A percentile compares a stretch with the other conserved stretches of the same genome.
These are phyloP conservation scores for Sporobolomyces phaffii DNA, from an alignment of 768 basidiomycete species.

Conservation along the genomic window DNA sequence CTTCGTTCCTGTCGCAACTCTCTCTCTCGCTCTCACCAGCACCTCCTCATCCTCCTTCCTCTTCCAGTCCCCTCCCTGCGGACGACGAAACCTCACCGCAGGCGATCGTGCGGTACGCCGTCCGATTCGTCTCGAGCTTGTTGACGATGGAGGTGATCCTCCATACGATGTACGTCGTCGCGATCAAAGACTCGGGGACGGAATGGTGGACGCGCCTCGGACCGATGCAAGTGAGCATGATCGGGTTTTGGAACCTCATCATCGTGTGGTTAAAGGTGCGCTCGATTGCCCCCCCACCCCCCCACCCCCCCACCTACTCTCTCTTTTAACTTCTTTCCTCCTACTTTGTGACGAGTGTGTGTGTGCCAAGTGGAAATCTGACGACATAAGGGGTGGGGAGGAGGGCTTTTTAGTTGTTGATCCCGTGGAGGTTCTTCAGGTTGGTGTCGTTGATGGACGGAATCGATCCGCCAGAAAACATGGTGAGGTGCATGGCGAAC, in stretches of 20 bases:
- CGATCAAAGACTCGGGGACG: slow-evolving; percentile 67
- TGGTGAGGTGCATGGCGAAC: slow-evolving; percentile 97
- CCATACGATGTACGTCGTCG: slow-evolving; percentile 94
- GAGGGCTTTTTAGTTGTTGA: slow-evolving; percentile 58
- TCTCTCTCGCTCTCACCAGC: background rate
- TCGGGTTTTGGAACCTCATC: slow-evolving; percentile 95
- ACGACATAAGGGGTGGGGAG: background rate
- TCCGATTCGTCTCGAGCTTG: slow-evolving; percentile 65
- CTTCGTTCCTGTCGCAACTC: slow-evolving; percentile 92
- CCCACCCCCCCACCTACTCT: background rate
- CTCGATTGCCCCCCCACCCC: background rate
- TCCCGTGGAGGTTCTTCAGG: slow-evolving; percentile 96
- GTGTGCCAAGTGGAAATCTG: no score
- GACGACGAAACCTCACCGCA: background rate
- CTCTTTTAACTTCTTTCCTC: no score
- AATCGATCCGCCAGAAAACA: slow-evolving; percentile 92
- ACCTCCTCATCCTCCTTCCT: background rate
- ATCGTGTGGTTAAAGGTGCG: slow-evolving; percentile 91
- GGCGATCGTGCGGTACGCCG: slow-evolving; percentile 53
- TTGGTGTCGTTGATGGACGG: slow-evolving; percentile 84
- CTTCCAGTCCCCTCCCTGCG: background rate
- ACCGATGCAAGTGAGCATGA: slow-evolving; percentile 76
- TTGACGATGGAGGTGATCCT: slow-evolving; percentile 84
- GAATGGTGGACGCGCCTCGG: slow-evolving; percentile 64
- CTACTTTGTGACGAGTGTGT: no score